Evolutionary conservation across 208 protist species (phyloP).

Genomic region (Trypanosoma lewisi): DNA sequence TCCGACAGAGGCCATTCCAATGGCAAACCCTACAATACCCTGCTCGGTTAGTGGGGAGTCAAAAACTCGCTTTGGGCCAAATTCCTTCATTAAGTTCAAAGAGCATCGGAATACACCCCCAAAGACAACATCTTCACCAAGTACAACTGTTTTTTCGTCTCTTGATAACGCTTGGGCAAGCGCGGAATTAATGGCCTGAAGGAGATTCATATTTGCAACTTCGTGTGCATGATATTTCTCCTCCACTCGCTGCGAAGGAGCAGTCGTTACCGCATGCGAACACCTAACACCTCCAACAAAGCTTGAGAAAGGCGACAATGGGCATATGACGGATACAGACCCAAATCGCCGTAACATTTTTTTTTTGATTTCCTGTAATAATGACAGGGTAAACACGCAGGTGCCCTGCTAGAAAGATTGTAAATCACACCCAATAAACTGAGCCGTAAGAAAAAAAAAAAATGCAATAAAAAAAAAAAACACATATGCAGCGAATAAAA

Average conservation of each 20-base stretch:
- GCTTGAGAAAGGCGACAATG: background rate
- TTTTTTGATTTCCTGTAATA: background rate
- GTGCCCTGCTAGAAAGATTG: background rate
- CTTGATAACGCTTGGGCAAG: slow-evolving; percentile 90
- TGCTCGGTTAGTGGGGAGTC: slow-evolving; percentile 97
- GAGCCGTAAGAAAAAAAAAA: background rate
- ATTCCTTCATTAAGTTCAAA: slow-evolving; percentile 74
- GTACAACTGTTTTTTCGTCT: slow-evolving; percentile 85
- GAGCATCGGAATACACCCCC: slow-evolving; percentile 97
- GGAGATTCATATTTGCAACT: slow-evolving; percentile 89
- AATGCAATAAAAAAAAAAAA: background rate
- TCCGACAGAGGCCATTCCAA: slow-evolving; percentile 90
- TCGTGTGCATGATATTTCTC: slow-evolving; percentile 32
- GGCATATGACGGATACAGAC: slow-evolving; percentile 1
- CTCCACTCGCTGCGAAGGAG: slow-evolving; percentile 7
- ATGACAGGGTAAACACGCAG: background rate
- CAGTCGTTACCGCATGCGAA: background rate
- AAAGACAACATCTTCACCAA: slow-evolving; percentile 98
- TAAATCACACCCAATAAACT: background rate
- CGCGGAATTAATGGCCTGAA: slow-evolving; percentile 94
- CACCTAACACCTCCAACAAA: background rate
- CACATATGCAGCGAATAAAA: background rate
- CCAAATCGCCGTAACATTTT: slow-evolving; percentile 3
- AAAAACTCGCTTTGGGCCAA: slow-evolving; percentile 93
- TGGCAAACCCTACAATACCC: slow-evolving; percentile 97